phyloP scores from a whole-genome alignment of 495 filamentous ascomycete species.

The Glutinoglossum americanum region DNA sequence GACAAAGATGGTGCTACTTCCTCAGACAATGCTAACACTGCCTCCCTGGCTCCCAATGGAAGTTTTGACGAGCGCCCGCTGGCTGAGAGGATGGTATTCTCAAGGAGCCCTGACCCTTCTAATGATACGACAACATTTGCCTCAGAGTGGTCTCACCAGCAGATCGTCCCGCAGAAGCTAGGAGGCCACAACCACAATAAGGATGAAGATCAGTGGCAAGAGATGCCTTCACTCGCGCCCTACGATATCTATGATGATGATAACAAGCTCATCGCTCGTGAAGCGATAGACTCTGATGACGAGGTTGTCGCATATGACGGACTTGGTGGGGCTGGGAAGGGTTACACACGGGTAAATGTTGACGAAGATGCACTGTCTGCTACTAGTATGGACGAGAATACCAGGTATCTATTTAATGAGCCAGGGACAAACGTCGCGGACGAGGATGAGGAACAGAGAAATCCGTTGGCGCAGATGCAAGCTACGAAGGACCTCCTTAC shows the following conservation, averaged over 20 bases:
- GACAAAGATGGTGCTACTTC: background rate
- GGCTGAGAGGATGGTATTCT: background rate
- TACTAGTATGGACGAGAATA: conserved; percentile 95
- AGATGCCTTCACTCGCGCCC: conserved; percentile 79
- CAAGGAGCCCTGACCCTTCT: background rate
- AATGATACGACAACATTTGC: conserved; percentile 14
- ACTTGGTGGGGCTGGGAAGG: conserved; percentile 73
- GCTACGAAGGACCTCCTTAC: conserved; percentile 91
- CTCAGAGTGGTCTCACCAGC: conserved; percentile 88
- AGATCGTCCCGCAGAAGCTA: conserved; percentile 33
- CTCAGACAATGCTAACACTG: background rate
- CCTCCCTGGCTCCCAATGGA: background rate
- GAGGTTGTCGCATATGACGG: conserved; percentile 49
- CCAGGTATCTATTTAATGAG: conserved; percentile 78
- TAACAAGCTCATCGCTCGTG: conserved; percentile 62
- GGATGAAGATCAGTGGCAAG: conserved; percentile 57
- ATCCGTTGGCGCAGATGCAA: conserved; percentile 74
- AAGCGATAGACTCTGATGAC: conserved; percentile 47
- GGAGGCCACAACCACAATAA: conserved; percentile 25
- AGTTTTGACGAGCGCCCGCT: background rate
- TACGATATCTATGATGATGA: conserved; percentile 93
- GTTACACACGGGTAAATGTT: conserved; percentile 79
- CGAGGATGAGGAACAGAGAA: conserved; percentile 62
- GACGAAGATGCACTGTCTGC: conserved; percentile 88
- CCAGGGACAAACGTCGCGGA: conserved; percentile 34